Percentiles rank a stretch among this genome's conserved stretches.
Conservation (phyloP, 176 grass and related monocot species). For the Aegilops sharonensis region DNA sequence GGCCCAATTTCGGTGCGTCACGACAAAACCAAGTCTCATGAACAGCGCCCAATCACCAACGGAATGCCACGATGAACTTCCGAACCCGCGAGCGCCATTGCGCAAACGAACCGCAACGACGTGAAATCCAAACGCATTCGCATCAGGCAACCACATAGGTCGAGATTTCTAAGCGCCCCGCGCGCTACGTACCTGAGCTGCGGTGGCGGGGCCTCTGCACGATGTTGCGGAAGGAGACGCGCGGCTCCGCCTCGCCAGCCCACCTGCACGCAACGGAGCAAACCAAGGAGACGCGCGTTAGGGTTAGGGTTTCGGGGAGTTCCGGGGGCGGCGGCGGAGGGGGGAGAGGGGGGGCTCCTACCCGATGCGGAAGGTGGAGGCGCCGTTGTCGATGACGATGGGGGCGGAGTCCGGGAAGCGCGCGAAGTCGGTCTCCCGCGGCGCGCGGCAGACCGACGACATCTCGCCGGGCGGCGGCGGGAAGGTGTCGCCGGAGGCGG, state of each 20-base stretch:
- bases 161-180: neutral
- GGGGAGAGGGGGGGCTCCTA: constrained; percentile 8
- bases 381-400: constrained; percentile 96
- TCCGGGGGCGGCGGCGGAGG: neutral
- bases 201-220: constrained; percentile 91
- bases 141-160: neutral
- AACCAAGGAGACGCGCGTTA: neutral
- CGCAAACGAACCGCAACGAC: neutral
- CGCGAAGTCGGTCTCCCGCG: constrained; percentile 61
- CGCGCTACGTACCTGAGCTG: constrained; percentile 48
- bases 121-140: neutral
- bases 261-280: constrained; percentile 56
- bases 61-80: neutral
- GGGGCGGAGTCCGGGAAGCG: constrained; percentile 57
- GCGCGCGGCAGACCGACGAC: constrained; percentile 24
- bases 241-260: constrained; percentile 89
- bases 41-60: neutral
- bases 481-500: neutral
- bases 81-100: neutral
- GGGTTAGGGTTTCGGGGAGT: constrained; percentile 20
- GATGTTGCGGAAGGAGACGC: constrained; percentile 75
- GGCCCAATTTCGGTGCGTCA: neutral
- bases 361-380: constrained; percentile 90
- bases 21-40: neutral
- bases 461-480: constrained; percentile 11